Percentiles rank a stretch among this genome's conserved stretches.
These are phyloP conservation scores for Salix exigua DNA, from an alignment of 345 rosid species.

Conservation along the genomic window DNA sequence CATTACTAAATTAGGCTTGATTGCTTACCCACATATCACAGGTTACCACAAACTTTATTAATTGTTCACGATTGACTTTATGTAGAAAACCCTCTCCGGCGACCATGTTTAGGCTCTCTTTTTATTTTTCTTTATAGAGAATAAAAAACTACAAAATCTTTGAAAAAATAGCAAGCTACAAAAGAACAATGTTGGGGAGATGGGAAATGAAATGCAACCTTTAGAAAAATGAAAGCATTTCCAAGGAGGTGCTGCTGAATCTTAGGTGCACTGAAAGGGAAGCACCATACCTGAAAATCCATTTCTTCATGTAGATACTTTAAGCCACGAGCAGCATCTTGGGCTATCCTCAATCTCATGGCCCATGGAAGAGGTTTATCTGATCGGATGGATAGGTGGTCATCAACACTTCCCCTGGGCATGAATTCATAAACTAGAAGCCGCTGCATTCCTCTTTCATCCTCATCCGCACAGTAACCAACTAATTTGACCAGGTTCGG, in stretches of 20 bases:
- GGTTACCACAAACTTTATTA: not conserved
- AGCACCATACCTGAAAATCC: constrained; percentile 70
- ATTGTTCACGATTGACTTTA: not conserved
- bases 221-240: not conserved
- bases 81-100: not conserved
- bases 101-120: not conserved
- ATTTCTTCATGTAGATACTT: constrained; percentile 76
- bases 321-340: constrained; percentile 87
- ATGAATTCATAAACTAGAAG: constrained; percentile 78
- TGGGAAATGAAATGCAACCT: not conserved
- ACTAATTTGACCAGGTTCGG: constrained; percentile 77
- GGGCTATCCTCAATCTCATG: constrained; percentile 80
- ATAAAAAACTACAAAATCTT: no score
- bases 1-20: not conserved
- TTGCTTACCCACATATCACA: not conserved
- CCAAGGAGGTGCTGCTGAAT: not conserved
- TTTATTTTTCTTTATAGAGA: not conserved
- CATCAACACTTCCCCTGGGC: constrained; percentile 77
- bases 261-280: not conserved
- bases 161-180: not conserved
- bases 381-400: constrained; percentile 50
- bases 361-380: constrained; percentile 66
- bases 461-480: constrained; percentile 93
- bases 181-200: not conserved
- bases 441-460: constrained; percentile 86